Conservation (phyloP, 208 protist genomes). For the Trypanosoma congolense region DNA sequence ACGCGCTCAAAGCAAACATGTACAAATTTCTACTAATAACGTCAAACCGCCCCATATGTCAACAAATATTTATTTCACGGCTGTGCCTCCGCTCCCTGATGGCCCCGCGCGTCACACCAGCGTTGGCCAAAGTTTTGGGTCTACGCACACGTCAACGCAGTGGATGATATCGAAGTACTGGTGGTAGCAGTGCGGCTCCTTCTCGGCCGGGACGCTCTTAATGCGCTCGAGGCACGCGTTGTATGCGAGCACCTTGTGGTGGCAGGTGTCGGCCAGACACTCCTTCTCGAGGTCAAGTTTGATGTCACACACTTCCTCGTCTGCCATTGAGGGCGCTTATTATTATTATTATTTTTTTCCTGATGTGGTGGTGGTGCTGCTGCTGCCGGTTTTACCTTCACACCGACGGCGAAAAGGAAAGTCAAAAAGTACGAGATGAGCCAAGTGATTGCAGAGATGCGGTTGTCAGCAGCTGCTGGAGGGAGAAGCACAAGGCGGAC, state of each 20-base stretch:
- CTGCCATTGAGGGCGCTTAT: slow-evolving; percentile 17
- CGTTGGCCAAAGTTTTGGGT: slow-evolving; percentile 74
- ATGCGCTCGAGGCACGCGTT: slow-evolving; percentile 75
- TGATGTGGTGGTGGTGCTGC: too few species aligned
- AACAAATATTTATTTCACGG: too few species aligned
- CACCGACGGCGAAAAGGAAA: too few species aligned
- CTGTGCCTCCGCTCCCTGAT: background rate
- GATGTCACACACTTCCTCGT: slow-evolving; percentile 64
- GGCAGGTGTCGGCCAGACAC: slow-evolving; percentile 57
- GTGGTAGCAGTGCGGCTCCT: slow-evolving; percentile 74
- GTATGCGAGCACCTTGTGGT: slow-evolving; percentile 58
- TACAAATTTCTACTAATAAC: too few species aligned
- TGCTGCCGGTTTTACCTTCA: too few species aligned
- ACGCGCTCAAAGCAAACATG: too few species aligned
- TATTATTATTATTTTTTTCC: background rate
- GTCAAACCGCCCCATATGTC: too few species aligned
- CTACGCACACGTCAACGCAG: slow-evolving; percentile 75
- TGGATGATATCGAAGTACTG: slow-evolving; percentile 81
- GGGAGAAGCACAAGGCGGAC: too few species aligned
- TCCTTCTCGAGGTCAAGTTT: slow-evolving; percentile 73
- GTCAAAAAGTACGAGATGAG: too few species aligned
- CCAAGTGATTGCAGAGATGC: too few species aligned
- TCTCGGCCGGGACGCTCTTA: slow-evolving; percentile 43
- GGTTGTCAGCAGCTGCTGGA: too few species aligned
- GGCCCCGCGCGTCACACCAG: slow-evolving; percentile 40